These are phyloP conservation scores for Paradendryphiella salina DNA, from an alignment of 2,329 filamentous ascomycete species.

Conservation along the genomic window DNA sequence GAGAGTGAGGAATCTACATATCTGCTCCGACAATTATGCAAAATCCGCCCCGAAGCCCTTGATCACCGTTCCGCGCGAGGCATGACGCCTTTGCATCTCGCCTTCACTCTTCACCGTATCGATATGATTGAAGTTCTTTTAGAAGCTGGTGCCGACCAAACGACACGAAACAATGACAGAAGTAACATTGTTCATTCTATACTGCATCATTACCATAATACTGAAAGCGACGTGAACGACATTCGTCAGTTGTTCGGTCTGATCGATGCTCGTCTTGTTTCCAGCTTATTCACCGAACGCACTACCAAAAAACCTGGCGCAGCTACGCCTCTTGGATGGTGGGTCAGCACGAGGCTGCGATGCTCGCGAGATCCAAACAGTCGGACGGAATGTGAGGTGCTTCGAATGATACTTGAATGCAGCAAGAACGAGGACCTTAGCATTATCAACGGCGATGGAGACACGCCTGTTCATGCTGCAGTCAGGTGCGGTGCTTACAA, in stretches of 20 bases:
- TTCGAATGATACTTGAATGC: conserved; percentile 39
- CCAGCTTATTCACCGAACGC: conserved; percentile 63
- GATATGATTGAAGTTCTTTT: conserved; percentile 65
- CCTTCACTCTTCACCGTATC: conserved; percentile 60
- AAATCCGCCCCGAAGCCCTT: conserved; percentile 63
- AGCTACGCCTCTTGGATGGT: conserved; percentile 64
- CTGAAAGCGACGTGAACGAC: background rate
- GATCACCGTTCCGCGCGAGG: conserved; percentile 62
- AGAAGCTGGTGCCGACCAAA: conserved; percentile 69
- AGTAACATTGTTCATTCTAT: conserved; percentile 71
- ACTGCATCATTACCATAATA: conserved; percentile 26
- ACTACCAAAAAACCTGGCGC: conserved; percentile 56
- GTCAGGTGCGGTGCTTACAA: conserved; percentile 49
- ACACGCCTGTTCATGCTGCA: conserved; percentile 66
- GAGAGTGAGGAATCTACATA: conserved; percentile 51
- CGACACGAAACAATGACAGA: conserved; percentile 61
- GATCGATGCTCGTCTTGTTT: conserved; percentile 61
- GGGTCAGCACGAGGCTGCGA: conserved; percentile 12
- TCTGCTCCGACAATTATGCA: conserved; percentile 68
- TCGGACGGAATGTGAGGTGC: background rate
- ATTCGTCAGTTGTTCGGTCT: conserved; percentile 57
- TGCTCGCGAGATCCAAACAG: background rate
- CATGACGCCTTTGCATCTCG: conserved; percentile 70
- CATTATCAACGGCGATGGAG: conserved; percentile 65
- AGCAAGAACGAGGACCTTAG: conserved; percentile 55